phyloP scores from a whole-genome alignment of 2,329 filamentous ascomycete genomes.

The Apiospora rasikravindrae region DNA sequence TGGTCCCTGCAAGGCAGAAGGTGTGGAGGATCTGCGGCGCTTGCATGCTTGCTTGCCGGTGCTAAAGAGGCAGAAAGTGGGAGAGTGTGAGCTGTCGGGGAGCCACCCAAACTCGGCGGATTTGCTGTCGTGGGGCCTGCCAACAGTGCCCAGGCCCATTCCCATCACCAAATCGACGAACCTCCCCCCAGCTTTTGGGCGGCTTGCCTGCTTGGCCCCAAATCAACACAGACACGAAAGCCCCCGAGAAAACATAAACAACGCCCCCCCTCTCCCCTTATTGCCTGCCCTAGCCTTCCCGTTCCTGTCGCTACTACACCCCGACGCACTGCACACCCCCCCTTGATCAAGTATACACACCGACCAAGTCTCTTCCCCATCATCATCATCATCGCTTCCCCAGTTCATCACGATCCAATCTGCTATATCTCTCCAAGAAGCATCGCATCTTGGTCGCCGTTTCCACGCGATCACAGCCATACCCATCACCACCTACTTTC shows the following conservation, averaged over 20 bases:
- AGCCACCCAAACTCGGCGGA: not conserved
- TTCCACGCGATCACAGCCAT: conserved; percentile 38
- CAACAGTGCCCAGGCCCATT: not conserved
- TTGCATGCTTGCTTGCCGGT: not conserved
- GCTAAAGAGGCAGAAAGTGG: conserved; percentile 5
- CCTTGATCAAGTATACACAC: conserved; percentile 16
- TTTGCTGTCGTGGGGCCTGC: conserved; percentile 1
- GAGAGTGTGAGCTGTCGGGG: not conserved
- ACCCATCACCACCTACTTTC: conserved; percentile 26
- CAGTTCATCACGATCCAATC: not conserved
- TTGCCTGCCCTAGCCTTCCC: not conserved
- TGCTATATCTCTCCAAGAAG: conserved; percentile 25
- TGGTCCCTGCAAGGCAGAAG: not conserved
- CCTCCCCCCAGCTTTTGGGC: not conserved
- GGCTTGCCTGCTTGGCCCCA: not conserved
- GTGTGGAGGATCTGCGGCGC: conserved; percentile 7
- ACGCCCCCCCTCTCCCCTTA: not conserved
- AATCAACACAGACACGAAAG: not conserved
- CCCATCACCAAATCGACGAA: not conserved
- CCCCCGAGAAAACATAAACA: conserved; percentile 10
- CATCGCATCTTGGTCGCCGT: conserved; percentile 40
- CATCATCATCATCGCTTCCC: not conserved
- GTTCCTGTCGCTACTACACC: conserved; percentile 9
- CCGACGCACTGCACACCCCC: not conserved
- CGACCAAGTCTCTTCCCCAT: not conserved